A percentile compares a stretch with the other conserved stretches of the same genome.
Evolutionary conservation across 164 flowering plant species (phyloP).

Genomic region (Vitis amurensis): DNA sequence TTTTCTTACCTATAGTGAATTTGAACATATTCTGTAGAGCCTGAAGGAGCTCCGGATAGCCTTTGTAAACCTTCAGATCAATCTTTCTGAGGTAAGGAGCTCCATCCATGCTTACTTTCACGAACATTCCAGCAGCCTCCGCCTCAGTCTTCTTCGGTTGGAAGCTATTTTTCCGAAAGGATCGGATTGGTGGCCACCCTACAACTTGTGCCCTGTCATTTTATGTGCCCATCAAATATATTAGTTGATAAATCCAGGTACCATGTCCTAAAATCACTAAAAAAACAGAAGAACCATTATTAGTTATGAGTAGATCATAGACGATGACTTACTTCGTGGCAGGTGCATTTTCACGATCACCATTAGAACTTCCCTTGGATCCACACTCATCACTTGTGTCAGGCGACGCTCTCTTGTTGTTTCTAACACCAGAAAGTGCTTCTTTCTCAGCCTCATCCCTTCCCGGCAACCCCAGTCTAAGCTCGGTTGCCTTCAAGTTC

Average conservation of each 20-base stretch:
- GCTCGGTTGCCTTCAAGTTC: constrained; percentile 66
- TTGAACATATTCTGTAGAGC: constrained; percentile 79
- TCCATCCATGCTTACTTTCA: constrained; percentile 95
- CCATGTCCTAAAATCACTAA: no score
- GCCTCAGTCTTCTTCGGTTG: constrained; percentile 48
- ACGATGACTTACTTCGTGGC: constrained; percentile 53
- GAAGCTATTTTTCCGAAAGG: constrained; percentile 60
- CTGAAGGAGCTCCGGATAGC: constrained; percentile 64
- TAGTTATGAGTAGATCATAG: no score
- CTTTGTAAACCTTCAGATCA: constrained; percentile 61
- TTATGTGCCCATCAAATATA: background rate
- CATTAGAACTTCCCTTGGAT: constrained; percentile 24
- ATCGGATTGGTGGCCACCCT: constrained; percentile 87
- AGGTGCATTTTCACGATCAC: constrained; percentile 38
- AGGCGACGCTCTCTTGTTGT: constrained; percentile 52
- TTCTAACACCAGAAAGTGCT: constrained; percentile 16
- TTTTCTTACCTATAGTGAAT: constrained; percentile 49
- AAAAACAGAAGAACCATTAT: no score
- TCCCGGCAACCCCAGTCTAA: constrained; percentile 64
- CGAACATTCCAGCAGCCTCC: constrained; percentile 49
- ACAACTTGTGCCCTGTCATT: constrained; percentile 63
- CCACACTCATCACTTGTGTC: constrained; percentile 28
- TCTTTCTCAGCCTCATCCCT: constrained; percentile 32
- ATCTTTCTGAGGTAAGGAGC: constrained; percentile 86
- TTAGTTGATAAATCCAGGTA: background rate